Evolutionary conservation across 371 early-diverging fungal genomes (phyloP).

Genomic region (Mucor piriformis): DNA sequence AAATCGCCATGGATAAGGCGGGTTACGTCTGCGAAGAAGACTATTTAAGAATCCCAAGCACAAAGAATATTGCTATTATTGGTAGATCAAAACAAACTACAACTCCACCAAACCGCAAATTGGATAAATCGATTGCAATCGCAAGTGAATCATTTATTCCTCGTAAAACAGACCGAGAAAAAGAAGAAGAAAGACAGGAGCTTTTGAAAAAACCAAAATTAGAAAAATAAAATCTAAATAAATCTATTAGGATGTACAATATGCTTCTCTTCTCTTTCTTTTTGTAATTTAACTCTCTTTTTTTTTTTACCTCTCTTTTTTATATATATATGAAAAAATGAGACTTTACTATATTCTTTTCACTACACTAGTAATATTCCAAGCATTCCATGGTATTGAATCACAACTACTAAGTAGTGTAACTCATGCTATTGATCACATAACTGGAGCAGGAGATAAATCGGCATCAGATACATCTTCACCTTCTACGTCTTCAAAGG

Average conservation of each 20-base stretch:
- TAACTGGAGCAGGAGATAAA: slow-evolving; percentile 1
- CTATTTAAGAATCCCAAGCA: slow-evolving; percentile 82
- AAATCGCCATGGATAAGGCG: slow-evolving; percentile 52
- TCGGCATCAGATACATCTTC: slow-evolving; percentile 2
- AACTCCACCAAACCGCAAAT: background rate
- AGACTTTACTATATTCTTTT: background rate
- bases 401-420: slow-evolving; percentile 19
- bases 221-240: slow-evolving; percentile 25
- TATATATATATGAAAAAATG: background rate
- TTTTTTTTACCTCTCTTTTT: slow-evolving; percentile 5
- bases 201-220: slow-evolving; percentile 35
- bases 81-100: slow-evolving; percentile 45
- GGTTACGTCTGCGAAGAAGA: slow-evolving; percentile 75
- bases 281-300: slow-evolving; percentile 3
- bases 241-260: background rate
- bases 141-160: slow-evolving; percentile 53
- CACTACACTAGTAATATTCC: slow-evolving; percentile 10
- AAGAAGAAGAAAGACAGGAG: slow-evolving; percentile 50
- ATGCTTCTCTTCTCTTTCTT: background rate
- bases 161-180: slow-evolving; percentile 63
- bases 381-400: slow-evolving; percentile 2
- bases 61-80: slow-evolving; percentile 84
- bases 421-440: slow-evolving; percentile 6
- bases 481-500: slow-evolving; percentile 12
- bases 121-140: slow-evolving; percentile 14